phyloP scores from a whole-genome alignment of 2,329 filamentous ascomycete species.

The Clarireedia paspali region DNA sequence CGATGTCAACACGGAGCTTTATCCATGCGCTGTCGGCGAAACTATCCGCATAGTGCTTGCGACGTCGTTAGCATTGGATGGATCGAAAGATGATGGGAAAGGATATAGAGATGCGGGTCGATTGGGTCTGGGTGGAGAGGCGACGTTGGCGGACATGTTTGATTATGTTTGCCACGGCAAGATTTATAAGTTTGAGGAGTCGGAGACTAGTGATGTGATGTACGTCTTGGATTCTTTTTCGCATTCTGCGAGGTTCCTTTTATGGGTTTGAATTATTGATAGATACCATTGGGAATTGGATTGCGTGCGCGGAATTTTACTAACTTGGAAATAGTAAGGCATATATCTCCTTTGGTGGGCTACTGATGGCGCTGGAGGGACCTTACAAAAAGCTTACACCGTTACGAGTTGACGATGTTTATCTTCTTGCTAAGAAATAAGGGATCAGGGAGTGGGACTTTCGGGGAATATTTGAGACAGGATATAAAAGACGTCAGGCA shows the following conservation, averaged over 20 bases:
- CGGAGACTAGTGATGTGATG: conserved; percentile 73
- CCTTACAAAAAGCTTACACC: conserved; percentile 94
- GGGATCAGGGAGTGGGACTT: background rate
- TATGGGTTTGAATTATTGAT: too few relatives aligned
- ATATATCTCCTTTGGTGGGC: conserved; percentile 87
- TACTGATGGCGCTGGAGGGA: conserved; percentile 84
- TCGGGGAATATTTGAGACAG: too few relatives aligned
- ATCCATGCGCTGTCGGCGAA: conserved; percentile 68
- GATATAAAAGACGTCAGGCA: too few relatives aligned
- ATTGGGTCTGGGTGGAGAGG: conserved; percentile 42
- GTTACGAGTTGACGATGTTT: conserved; percentile 86
- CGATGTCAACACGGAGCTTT: conserved; percentile 92
- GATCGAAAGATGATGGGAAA: conserved; percentile 65
- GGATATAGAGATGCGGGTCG: conserved; percentile 74
- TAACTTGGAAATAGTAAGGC: conserved; percentile 58
- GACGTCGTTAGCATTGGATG: conserved; percentile 79
- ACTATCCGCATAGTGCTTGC: conserved; percentile 75
- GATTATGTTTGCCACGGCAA: conserved; percentile 87
- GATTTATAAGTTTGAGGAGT: conserved; percentile 83
- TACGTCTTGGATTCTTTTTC: conserved; percentile 41
- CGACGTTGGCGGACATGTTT: conserved; percentile 67
- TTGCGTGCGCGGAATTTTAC: background rate
- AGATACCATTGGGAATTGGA: background rate
- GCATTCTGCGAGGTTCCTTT: background rate
- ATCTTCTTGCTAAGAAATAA: conserved; percentile 89